Conservation (phyloP, 495 filamentous ascomycete species). For the Podospora conica region DNA sequence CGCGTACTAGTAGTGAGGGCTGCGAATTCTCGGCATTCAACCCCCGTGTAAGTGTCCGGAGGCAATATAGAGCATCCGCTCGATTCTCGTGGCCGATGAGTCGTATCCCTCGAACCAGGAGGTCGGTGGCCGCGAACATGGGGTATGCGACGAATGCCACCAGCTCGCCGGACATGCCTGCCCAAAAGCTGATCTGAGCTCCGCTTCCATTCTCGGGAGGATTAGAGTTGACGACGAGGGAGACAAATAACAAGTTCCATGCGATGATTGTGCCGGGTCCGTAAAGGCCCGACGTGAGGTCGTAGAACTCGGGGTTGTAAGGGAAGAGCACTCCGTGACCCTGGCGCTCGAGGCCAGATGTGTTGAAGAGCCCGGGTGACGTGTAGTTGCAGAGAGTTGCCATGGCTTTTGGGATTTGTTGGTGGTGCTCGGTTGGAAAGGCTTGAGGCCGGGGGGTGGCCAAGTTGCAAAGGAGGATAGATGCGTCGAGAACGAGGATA, state of each 20-base stretch:
- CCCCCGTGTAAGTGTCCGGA: too few species aligned
- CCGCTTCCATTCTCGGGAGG: too few species aligned
- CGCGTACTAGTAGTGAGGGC: not conserved
- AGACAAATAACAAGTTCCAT: not conserved
- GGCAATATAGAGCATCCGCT: not conserved
- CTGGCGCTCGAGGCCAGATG: not conserved
- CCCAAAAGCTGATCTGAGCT: not conserved
- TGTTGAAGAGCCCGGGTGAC: not conserved
- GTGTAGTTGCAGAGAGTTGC: slow-evolving; percentile 4
- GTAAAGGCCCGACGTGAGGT: slow-evolving; percentile 2
- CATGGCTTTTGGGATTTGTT: not conserved
- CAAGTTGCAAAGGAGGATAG: not conserved
- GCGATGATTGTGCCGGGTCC: slow-evolving; percentile 2
- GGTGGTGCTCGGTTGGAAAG: not conserved
- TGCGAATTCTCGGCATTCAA: too few species aligned
- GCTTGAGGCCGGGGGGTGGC: not conserved
- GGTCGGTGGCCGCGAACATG: slow-evolving; percentile 2
- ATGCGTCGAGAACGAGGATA: not conserved
- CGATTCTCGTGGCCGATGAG: not conserved
- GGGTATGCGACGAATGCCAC: slow-evolving; percentile 1
- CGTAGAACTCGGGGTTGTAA: slow-evolving; percentile 3
- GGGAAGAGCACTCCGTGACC: not conserved
- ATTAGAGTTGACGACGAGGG: not conserved
- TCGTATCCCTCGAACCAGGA: not conserved
- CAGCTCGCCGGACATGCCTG: not conserved